A percentile compares a stretch with the other conserved stretches of the same genome.
phyloP scores from a whole-genome alignment of 345 rosid genomes.

The Syzygium aromaticum region DNA sequence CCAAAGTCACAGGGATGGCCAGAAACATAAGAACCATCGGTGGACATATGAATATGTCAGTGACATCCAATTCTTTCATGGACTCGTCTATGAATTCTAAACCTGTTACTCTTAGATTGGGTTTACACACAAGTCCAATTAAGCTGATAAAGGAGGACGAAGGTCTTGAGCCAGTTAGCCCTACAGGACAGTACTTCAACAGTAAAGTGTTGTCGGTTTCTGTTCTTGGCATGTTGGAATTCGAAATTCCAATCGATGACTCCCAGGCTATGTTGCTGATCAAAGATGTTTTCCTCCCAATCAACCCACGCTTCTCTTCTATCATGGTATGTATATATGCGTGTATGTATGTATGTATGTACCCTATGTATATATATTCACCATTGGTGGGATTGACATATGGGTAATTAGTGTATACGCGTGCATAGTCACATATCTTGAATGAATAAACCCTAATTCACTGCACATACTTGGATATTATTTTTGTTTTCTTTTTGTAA shows the following conservation, averaged over 20 bases:
- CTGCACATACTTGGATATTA: neutral
- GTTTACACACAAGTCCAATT: neutral
- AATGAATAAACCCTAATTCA: neutral
- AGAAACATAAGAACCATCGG: neutral
- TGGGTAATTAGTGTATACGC: neutral
- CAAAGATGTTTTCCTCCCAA: conserved; percentile 21
- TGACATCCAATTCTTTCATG: neutral
- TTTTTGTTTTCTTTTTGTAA: no score
- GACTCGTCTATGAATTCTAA: neutral
- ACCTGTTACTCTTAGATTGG: fast-evolving
- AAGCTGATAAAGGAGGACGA: neutral
- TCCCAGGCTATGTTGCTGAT: conserved; percentile 3
- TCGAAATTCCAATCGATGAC: conserved; percentile 4
- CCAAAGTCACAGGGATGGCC: neutral
- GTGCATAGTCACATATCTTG: neutral
- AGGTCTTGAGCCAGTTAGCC: conserved; percentile 23
- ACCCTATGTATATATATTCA: neutral
- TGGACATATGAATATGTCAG: neutral
- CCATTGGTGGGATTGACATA: neutral
- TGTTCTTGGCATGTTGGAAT: conserved; percentile 12
- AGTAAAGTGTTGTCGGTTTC: conserved; percentile 13
- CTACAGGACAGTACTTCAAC: conserved; percentile 20
- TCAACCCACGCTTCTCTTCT: conserved; percentile 35
- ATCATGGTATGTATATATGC: conserved; percentile 11
- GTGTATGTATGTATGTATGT: neutral